Evolutionary conservation across 306 rosid genomes (phyloP).

Genomic region (Gleditsia sinensis): DNA sequence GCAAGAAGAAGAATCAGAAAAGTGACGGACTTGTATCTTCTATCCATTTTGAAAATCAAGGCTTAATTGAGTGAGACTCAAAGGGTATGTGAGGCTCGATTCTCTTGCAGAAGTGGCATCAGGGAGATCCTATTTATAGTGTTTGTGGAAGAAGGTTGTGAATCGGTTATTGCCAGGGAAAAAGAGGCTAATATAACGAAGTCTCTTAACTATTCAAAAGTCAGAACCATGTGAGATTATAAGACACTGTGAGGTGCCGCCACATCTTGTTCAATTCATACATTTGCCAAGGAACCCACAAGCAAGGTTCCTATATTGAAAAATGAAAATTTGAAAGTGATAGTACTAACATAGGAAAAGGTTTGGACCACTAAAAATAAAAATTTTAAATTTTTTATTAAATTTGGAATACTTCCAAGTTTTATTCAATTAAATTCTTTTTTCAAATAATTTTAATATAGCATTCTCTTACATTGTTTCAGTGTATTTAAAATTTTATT

Average conservation of each 20-base stretch:
- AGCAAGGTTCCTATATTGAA: constrained; percentile 37
- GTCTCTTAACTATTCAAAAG: constrained; percentile 7
- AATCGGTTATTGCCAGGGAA: background rate
- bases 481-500: no score
- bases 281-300: constrained; percentile 33
- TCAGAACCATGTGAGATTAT: constrained; percentile 31
- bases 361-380: no score
- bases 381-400: no score
- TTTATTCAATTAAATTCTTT: no score
- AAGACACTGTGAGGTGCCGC: constrained; percentile 30
- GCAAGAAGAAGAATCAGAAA: constrained; percentile 34
- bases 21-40: constrained; percentile 38
- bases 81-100: background rate
- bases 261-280: constrained; percentile 18
- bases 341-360: background rate
- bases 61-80: background rate
- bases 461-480: no score
- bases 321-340: constrained; percentile 29
- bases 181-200: background rate
- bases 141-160: background rate
- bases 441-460: no score
- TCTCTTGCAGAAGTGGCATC: constrained; percentile 19
- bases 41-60: constrained; percentile 42
- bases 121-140: constrained; percentile 51
- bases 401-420: no score